Conservation (phyloP, 2,329 filamentous ascomycete species). For the Colletotrichum sp. region DNA sequence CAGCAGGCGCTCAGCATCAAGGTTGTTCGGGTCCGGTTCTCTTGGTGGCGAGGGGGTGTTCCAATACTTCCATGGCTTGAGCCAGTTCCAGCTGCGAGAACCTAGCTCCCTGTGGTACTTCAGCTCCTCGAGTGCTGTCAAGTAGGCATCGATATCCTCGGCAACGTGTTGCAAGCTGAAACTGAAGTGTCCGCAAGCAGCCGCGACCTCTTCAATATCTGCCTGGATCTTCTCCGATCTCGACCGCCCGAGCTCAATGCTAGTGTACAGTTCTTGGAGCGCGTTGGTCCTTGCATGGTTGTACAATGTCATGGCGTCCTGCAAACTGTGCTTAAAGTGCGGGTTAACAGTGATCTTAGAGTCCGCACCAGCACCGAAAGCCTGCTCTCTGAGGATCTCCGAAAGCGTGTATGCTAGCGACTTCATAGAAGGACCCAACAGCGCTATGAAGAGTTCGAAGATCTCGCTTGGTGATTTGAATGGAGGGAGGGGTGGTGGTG, state of each 20-base stretch:
- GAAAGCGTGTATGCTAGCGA: slow-evolving; percentile 91
- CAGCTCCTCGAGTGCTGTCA: slow-evolving; percentile 85
- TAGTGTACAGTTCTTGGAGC: slow-evolving; percentile 79
- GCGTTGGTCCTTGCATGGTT: slow-evolving; percentile 77
- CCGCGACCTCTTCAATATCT: slow-evolving; percentile 95
- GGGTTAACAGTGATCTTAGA: slow-evolving; percentile 77
- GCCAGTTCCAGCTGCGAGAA: slow-evolving; percentile 79
- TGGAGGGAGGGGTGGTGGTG: slow-evolving; percentile 30
- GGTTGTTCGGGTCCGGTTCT: slow-evolving; percentile 33
- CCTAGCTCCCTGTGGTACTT: slow-evolving; percentile 72
- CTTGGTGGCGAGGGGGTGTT: neutral
- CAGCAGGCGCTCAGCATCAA: slow-evolving; percentile 48
- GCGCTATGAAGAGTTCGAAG: slow-evolving; percentile 86
- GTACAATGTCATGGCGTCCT: slow-evolving; percentile 82
- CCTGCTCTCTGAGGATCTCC: slow-evolving; percentile 85
- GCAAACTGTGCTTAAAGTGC: slow-evolving; percentile 79
- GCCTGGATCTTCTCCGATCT: slow-evolving; percentile 80
- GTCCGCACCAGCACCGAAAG: slow-evolving; percentile 73
- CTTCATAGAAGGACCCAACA: slow-evolving; percentile 93
- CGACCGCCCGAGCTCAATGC: slow-evolving; percentile 73
- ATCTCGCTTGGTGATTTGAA: slow-evolving; percentile 78
- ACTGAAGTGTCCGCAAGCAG: slow-evolving; percentile 96
- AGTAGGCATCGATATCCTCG: slow-evolving; percentile 83
- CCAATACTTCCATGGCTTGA: slow-evolving; percentile 72
- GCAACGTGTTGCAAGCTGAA: slow-evolving; percentile 91